phyloP scores from a whole-genome alignment of 805 yeast species.

The Kazachstania bromeliacearum region DNA sequence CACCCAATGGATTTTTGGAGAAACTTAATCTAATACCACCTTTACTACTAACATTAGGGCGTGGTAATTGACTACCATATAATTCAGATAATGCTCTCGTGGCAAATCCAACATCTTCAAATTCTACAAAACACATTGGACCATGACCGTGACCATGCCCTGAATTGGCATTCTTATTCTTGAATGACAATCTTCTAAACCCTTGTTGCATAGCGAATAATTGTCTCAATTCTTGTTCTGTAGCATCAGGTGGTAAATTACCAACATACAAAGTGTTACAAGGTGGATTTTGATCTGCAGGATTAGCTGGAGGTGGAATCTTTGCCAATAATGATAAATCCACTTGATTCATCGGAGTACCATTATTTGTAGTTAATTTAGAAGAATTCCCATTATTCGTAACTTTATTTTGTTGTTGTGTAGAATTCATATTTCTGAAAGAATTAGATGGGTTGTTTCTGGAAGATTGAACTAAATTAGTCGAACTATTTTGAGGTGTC shows the following conservation, averaged over 20 bases:
- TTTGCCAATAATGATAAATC: slow-evolving; percentile 62
- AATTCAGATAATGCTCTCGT: slow-evolving; percentile 85
- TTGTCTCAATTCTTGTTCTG: slow-evolving; percentile 79
- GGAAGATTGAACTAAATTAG: not conserved
- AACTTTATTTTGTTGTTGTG: not conserved
- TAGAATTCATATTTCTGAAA: not conserved
- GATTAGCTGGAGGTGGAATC: slow-evolving; percentile 86
- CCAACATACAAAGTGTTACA: slow-evolving; percentile 94
- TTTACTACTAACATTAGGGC: slow-evolving; percentile 46
- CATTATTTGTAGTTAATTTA: slow-evolving; percentile 4
- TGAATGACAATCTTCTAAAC: slow-evolving; percentile 79
- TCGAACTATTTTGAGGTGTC: not conserved
- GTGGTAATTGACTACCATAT: slow-evolving; percentile 78
- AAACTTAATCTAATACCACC: slow-evolving; percentile 90
- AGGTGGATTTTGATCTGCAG: slow-evolving; percentile 97
- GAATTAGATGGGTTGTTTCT: not conserved
- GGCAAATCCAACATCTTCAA: slow-evolving; percentile 86
- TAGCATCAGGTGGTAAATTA: slow-evolving; percentile 89
- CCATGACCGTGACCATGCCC: slow-evolving; percentile 46
- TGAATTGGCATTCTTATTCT: slow-evolving; percentile 46
- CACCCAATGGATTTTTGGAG: slow-evolving; percentile 95
- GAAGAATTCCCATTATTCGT: not conserved
- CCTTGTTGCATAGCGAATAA: slow-evolving; percentile 82
- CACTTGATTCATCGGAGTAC: slow-evolving; percentile 29
- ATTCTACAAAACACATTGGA: slow-evolving; percentile 97